Evolutionary conservation across 352 stramenopile species (phyloP).

Genomic region (Blastocystis sp.): DNA sequence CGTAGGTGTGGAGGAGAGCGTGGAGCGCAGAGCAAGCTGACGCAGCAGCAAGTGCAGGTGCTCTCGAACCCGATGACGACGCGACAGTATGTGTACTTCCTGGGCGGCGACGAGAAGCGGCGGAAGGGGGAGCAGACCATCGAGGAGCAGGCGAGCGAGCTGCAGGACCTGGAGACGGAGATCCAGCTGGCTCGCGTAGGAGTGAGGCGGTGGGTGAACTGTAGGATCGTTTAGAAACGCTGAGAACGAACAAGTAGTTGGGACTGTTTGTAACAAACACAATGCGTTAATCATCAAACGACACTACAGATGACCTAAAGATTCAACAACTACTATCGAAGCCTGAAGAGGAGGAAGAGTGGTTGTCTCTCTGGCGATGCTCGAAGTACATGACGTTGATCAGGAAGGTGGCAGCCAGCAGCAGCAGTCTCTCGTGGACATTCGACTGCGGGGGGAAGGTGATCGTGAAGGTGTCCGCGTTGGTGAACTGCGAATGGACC

Average conservation of each 20-base stretch:
- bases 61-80: slow-evolving; percentile 18
- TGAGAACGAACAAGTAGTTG: background rate
- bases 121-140: background rate
- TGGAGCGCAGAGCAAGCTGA: background rate
- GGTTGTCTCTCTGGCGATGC: background rate
- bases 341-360: background rate
- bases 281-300: background rate
- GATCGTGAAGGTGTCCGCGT: slow-evolving; percentile 31
- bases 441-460: slow-evolving; percentile 46
- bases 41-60: background rate
- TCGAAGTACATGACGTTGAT: slow-evolving; percentile 54
- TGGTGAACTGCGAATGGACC: slow-evolving; percentile 7
- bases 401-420: slow-evolving; percentile 36
- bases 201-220: background rate
- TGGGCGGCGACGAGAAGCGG: slow-evolving; percentile 41
- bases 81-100: background rate
- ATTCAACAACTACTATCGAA: background rate
- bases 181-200: slow-evolving; percentile 8
- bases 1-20: background rate
- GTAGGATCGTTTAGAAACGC: background rate
- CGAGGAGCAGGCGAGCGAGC: background rate
- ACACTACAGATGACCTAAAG: background rate
- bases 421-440: slow-evolving; percentile 22
- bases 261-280: background rate
- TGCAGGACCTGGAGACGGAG: slow-evolving; percentile 1